phyloP scores from a whole-genome alignment of 2,329 filamentous ascomycete species.

The Colletotrichum tanaceti region DNA sequence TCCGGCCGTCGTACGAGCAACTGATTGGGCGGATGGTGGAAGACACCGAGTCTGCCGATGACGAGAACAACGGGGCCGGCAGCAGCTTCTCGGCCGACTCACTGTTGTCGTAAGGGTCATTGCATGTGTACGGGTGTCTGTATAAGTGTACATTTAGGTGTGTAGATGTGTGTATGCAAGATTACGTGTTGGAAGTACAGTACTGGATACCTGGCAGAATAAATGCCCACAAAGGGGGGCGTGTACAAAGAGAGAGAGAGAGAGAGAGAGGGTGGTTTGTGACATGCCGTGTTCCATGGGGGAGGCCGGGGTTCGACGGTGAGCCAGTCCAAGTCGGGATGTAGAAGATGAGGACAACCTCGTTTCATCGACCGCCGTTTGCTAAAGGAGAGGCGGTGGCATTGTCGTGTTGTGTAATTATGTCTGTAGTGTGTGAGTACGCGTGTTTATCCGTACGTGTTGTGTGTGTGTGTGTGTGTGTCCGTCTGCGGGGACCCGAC shows the following conservation, averaged over 20 bases:
- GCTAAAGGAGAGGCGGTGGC: not conserved
- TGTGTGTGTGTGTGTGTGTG: too few relatives aligned
- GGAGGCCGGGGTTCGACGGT: not conserved
- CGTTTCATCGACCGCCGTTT: constrained; percentile 7
- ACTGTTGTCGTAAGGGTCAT: not conserved
- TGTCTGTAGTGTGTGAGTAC: not conserved
- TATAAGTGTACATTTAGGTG: too few relatives aligned
- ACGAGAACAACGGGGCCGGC: constrained; percentile 6
- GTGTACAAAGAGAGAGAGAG: too few relatives aligned
- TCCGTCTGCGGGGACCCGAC: not conserved
- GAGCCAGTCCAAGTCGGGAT: constrained; percentile 13
- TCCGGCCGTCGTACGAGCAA: constrained; percentile 62
- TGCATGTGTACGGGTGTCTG: too few relatives aligned
- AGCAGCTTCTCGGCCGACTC: constrained; percentile 25
- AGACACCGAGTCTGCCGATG: constrained; percentile 41
- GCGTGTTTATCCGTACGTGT: not conserved
- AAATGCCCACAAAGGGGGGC: too few relatives aligned
- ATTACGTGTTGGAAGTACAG: too few relatives aligned
- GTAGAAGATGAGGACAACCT: not conserved
- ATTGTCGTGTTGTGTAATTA: too few relatives aligned
- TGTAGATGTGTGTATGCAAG: too few relatives aligned
- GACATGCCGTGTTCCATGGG: not conserved
- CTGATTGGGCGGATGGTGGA: constrained; percentile 57
- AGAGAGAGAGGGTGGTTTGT: too few relatives aligned
- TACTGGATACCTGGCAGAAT: too few relatives aligned